Percentiles rank a stretch among this genome's conserved stretches.
phyloP scores from a whole-genome alignment of 2,329 filamentous ascomycete species.

The Phialocephala subalpina region DNA sequence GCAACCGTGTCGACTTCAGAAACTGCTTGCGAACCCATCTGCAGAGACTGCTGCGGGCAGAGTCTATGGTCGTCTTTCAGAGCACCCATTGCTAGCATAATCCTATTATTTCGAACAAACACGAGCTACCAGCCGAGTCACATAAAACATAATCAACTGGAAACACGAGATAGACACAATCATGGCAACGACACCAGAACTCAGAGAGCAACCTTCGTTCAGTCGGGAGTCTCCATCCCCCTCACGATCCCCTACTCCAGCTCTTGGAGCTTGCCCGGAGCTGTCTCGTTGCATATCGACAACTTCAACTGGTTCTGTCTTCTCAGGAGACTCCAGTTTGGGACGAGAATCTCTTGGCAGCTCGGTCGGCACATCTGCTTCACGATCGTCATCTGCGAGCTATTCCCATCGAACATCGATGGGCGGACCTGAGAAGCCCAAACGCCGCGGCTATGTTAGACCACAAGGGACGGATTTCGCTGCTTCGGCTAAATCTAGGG shows the following conservation, averaged over 20 bases:
- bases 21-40: conserved; percentile 5
- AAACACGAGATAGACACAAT: conserved; percentile 32
- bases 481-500: conserved; percentile 85
- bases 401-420: conserved; percentile 53
- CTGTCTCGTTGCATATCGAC: conserved; percentile 72
- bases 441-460: conserved; percentile 46
- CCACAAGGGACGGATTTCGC: conserved; percentile 70
- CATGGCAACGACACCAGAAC: conserved; percentile 51
- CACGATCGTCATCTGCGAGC: conserved; percentile 71
- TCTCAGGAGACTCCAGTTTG: conserved; percentile 52
- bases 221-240: conserved; percentile 65
- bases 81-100: conserved; percentile 8
- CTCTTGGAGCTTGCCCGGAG: conserved; percentile 64
- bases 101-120: conserved; percentile 6
- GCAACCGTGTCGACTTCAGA: conserved; percentile 30
- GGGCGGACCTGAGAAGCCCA: conserved; percentile 47
- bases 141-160: conserved; percentile 24
- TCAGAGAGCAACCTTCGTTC: conserved; percentile 39
- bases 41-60: conserved; percentile 29
- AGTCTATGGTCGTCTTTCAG: conserved; percentile 24
- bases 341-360: conserved; percentile 61
- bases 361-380: conserved; percentile 57
- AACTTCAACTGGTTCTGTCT: conserved; percentile 55
- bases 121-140: conserved; percentile 14
- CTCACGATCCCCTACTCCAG: conserved; percentile 67